These are phyloP conservation scores for Phialophora macrospora DNA, from an alignment of 2,329 filamentous ascomycete genomes.

Conservation along the genomic window DNA sequence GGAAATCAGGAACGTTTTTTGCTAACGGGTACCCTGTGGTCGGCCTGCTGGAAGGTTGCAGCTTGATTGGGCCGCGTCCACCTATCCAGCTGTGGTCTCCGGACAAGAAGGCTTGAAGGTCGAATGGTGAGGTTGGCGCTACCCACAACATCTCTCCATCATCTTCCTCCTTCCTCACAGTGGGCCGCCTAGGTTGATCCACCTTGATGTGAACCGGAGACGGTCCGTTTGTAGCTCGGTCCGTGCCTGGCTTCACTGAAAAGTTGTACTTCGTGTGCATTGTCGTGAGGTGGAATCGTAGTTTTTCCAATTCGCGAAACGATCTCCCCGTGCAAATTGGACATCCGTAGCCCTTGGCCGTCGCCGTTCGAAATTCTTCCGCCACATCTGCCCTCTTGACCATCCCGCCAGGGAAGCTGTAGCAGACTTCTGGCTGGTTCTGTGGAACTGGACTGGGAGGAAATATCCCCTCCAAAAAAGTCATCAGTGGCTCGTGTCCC, in stretches of 20 bases:
- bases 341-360: slow-evolving; percentile 35
- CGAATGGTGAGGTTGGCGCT: slow-evolving; percentile 34
- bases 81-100: slow-evolving; percentile 34
- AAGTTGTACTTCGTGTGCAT: slow-evolving; percentile 37
- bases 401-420: slow-evolving; percentile 19
- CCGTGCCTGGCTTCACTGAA: slow-evolving; percentile 21
- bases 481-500: not conserved
- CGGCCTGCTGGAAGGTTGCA: slow-evolving; percentile 7
- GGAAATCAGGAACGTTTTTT: slow-evolving; percentile 33
- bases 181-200: slow-evolving; percentile 1
- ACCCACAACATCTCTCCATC: slow-evolving; percentile 26
- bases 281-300: slow-evolving; percentile 37
- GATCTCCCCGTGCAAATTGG: slow-evolving; percentile 29
- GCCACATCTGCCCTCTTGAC: not conserved
- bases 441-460: not conserved
- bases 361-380: slow-evolving; percentile 22
- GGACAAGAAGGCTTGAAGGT: slow-evolving; percentile 32
- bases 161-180: slow-evolving; percentile 21
- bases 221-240: slow-evolving; percentile 13
- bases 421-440: slow-evolving; percentile 26
- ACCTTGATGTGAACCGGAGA: slow-evolving; percentile 32
- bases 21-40: slow-evolving; percentile 24
- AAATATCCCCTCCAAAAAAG: not conserved
- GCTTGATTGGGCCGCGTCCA: slow-evolving; percentile 7
- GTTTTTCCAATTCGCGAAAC: slow-evolving; percentile 27